These are phyloP conservation scores for Fusarium circinatum DNA, from an alignment of 2,329 filamentous ascomycete genomes.

Conservation along the genomic window DNA sequence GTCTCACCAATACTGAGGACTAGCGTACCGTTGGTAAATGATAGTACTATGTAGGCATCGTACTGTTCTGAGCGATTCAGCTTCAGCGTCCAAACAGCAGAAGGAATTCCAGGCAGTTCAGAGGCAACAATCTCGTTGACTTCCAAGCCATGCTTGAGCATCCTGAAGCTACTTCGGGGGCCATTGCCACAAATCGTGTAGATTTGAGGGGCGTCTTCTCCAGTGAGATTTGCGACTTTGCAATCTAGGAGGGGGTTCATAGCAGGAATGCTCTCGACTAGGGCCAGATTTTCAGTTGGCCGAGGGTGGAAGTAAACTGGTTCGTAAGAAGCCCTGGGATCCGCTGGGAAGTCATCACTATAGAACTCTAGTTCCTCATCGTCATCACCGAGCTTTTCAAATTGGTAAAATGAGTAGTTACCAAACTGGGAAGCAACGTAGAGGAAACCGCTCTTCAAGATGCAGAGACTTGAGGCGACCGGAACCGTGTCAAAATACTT, in stretches of 20 bases:
- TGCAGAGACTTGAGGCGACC: conserved; percentile 85
- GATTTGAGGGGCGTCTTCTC: conserved; percentile 95
- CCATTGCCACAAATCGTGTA: conserved; percentile 92
- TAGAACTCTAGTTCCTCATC: conserved; percentile 88
- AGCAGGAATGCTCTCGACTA: conserved; percentile 86
- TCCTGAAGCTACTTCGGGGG: conserved; percentile 89
- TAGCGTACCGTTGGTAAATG: conserved; percentile 88
- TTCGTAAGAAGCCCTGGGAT: conserved; percentile 75
- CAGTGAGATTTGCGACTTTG: conserved; percentile 88
- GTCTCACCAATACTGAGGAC: conserved; percentile 96
- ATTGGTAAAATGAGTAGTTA: conserved; percentile 95
- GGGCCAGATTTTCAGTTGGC: conserved; percentile 80
- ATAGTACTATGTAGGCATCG: conserved; percentile 95
- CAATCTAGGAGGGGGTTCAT: conserved; percentile 93
- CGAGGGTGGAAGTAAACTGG: conserved; percentile 89
- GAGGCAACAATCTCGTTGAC: conserved; percentile 97
- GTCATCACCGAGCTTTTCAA: conserved; percentile 96
- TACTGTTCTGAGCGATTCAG: conserved; percentile 82
- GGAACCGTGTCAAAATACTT: conserved; percentile 99
- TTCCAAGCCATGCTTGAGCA: conserved; percentile 89
- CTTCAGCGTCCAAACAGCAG: conserved; percentile 95
- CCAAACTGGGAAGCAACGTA: conserved; percentile 93
- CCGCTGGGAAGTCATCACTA: conserved; percentile 83
- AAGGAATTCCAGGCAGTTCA: conserved; percentile 86
- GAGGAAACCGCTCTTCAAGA: conserved; percentile 94